Conservation (phyloP, 2,329 filamentous ascomycete species). For the Fusarium oligoseptatum region DNA sequence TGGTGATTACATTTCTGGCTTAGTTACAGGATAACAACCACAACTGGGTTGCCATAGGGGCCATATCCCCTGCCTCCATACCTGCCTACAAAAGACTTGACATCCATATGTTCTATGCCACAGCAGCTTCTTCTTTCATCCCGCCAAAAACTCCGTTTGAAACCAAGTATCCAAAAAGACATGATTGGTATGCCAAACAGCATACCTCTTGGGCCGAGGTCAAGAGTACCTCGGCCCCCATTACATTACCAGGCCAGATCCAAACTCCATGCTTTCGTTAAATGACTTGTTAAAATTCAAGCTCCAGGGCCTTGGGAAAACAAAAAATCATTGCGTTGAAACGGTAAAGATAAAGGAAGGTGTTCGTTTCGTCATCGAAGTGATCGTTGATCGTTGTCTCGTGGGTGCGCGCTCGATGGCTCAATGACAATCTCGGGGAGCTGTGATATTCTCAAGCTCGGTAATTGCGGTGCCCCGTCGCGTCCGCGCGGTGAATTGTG, state of each 20-base stretch:
- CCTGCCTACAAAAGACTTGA: not conserved
- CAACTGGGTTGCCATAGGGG: not conserved
- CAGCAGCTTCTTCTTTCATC: slow-evolving; percentile 8
- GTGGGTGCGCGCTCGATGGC: slow-evolving; percentile 56
- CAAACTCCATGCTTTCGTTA: slow-evolving; percentile 46
- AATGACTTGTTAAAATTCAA: slow-evolving; percentile 20
- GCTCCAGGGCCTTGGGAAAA: not conserved
- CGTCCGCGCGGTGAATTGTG: slow-evolving; percentile 35
- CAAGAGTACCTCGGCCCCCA: slow-evolving; percentile 15
- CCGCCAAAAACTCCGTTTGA: slow-evolving; percentile 5
- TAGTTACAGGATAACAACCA: slow-evolving; percentile 2
- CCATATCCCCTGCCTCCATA: not conserved
- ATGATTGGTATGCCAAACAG: slow-evolving; percentile 10
- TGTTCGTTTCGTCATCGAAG: slow-evolving; percentile 24
- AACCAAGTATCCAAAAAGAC: slow-evolving; percentile 2
- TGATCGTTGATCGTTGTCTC: slow-evolving; percentile 34
- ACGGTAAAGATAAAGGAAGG: not conserved
- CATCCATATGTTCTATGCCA: slow-evolving; percentile 2
- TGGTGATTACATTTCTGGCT: not conserved
- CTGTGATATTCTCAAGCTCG: slow-evolving; percentile 62
- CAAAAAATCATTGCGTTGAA: slow-evolving; percentile 6
- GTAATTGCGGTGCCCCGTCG: slow-evolving; percentile 62
- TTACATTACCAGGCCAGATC: slow-evolving; percentile 26
- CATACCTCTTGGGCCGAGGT: slow-evolving; percentile 8
- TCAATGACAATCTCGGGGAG: slow-evolving; percentile 72